phyloP scores from a whole-genome alignment of 108 stramenopile genomes.

The Nannochloropsis oceanica region DNA sequence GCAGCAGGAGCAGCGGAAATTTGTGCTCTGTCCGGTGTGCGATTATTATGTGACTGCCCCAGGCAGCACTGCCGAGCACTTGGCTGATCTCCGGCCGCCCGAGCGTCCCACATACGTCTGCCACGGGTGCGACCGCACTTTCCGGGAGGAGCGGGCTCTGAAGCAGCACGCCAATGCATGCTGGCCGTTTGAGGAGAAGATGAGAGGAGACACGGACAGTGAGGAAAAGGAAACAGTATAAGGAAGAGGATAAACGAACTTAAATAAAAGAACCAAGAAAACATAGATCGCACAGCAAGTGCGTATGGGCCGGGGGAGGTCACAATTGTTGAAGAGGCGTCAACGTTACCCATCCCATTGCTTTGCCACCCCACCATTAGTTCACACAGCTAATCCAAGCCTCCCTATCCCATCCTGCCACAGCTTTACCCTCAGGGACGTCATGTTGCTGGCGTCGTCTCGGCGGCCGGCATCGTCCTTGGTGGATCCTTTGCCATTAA shows the following conservation, averaged over 20 bases:
- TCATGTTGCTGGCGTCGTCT: neutral
- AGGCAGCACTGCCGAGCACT: neutral
- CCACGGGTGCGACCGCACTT: constrained; percentile 1
- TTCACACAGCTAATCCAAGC: too few relatives aligned
- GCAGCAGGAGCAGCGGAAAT: neutral
- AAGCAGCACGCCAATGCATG: constrained; percentile 8
- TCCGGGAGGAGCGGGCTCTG: constrained; percentile 17
- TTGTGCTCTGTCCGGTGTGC: constrained; percentile 2
- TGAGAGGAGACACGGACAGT: too few relatives aligned
- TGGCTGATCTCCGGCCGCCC: constrained; percentile 17
- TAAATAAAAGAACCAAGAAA: too few relatives aligned
- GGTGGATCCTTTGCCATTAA: neutral
- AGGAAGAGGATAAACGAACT: too few relatives aligned
- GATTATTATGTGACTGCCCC: constrained; percentile 2
- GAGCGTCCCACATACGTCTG: neutral
- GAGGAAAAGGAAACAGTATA: too few relatives aligned
- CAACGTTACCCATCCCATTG: too few relatives aligned
- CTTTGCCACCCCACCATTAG: too few relatives aligned
- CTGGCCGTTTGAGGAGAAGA: neutral
- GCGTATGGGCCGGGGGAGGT: too few relatives aligned
- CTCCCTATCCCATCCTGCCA: too few relatives aligned
- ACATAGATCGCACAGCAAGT: too few relatives aligned
- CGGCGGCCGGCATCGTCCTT: neutral
- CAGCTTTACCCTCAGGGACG: neutral
- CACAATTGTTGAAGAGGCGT: too few relatives aligned